Evolutionary conservation across 306 rosid species (phyloP), one percentile per base, ranked within the genome.

Genomic region (Adenanthera pavonina): DNA sequence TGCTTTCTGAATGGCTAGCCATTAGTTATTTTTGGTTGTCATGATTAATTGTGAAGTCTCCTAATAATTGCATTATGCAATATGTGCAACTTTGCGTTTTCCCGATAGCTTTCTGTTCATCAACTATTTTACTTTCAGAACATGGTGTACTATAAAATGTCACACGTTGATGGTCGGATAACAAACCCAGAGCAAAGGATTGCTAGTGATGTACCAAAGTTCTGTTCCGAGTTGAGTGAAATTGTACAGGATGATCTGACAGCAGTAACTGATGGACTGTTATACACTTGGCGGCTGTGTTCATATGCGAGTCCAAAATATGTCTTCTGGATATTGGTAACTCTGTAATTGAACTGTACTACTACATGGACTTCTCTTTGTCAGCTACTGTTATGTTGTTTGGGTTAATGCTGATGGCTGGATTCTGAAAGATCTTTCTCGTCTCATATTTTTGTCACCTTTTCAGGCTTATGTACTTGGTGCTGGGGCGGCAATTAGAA

Each of bases 221-320:
- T 96, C 89, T 96, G 99, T 89, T 91, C 97, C 1, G 98, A 96
- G 85, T 86, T 96, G 88, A 96, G 99, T 88, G 99, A 96, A 88
- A 88, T 96, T 61, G 93, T 96, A 75, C 99, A 96, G 75, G 99
- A 96, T 86, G 99, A 96, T 87, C 88, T 96, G 68, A 89, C 88
- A 30, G 99, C 99, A 56, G 97, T 96, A 51, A 82, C 91, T 77
- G 99, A 96, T 88, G 98, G 97, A 72, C 79, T 96, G 52, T 91
- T 93, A 44, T 96, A 96, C 89, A 93, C 98, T 53, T 92, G 97
- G 98, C 90, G 98, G 68, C 85, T 96, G 72, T 96, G 98, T 83
- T 96, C 99, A 67, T 96, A 96, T 89, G 97, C 99, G 49, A 96
- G 99, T 89, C 99, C 99, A 71, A 96, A 96, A 91, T 96, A 96